These are phyloP conservation scores for Pyrenochaeta sp. DNA, from an alignment of 2,329 filamentous ascomycete genomes.

Conservation along the genomic window DNA sequence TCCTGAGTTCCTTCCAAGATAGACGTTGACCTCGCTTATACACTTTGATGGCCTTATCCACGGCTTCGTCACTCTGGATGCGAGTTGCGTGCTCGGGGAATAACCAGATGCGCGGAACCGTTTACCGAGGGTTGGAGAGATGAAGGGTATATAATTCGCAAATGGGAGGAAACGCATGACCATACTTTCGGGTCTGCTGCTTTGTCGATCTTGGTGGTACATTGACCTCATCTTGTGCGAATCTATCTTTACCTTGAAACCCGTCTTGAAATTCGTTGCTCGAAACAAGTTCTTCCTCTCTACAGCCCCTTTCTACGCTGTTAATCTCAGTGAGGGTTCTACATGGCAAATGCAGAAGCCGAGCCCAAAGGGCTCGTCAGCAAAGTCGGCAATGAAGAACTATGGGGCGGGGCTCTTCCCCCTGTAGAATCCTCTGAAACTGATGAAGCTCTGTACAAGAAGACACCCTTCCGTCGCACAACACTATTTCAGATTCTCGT, in stretches of 20 bases:
- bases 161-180: too few relatives aligned
- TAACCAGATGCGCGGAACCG: too few relatives aligned
- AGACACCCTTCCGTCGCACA: conserved; percentile 14
- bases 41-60: not conserved
- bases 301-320: not conserved
- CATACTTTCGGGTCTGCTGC: too few relatives aligned
- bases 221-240: too few relatives aligned
- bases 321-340: not conserved
- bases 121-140: too few relatives aligned
- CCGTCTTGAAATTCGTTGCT: not conserved
- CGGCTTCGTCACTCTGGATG: not conserved
- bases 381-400: conserved; percentile 8
- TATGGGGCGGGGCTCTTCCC: conserved; percentile 2
- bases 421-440: not conserved
- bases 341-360: conserved; percentile 3
- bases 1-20: not conserved
- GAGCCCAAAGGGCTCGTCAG: conserved; percentile 1
- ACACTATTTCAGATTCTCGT: conserved; percentile 18
- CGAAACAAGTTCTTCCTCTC: not conserved
- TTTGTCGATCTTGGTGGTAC: too few relatives aligned
- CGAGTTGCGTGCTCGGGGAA: not conserved
- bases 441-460: not conserved
- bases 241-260: too few relatives aligned
- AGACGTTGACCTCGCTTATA: not conserved
- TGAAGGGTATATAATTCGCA: too few relatives aligned